Evolutionary conservation across 768 basidiomycete species (phyloP).

Genomic region (Boletus sp.): DNA sequence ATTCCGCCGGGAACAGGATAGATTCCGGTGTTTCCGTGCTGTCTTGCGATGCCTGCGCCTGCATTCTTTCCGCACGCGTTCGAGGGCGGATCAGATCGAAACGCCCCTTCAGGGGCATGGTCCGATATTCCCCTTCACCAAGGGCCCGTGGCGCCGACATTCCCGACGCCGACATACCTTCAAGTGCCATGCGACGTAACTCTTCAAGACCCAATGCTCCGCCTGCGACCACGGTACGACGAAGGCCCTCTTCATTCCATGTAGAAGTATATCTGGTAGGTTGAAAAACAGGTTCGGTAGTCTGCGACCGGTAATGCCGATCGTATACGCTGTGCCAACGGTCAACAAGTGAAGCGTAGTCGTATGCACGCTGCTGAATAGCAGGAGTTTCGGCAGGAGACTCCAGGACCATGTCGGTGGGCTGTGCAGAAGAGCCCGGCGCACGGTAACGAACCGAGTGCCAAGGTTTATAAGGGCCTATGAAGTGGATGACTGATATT

Average conservation of each 20-base stretch:
- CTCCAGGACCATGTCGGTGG: conserved; percentile 31
- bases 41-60: not conserved
- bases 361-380: conserved; percentile 50
- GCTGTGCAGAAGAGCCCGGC: conserved; percentile 43
- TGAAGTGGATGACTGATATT: conserved; percentile 89
- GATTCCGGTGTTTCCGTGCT: conserved; percentile 17
- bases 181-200: conserved; percentile 33
- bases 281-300: conserved; percentile 40
- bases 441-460: conserved; percentile 65
- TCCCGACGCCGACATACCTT: conserved; percentile 24
- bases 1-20: conserved; percentile 5
- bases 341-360: conserved; percentile 79
- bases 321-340: conserved; percentile 93
- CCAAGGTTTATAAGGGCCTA: conserved; percentile 97
- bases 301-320: conserved; percentile 69
- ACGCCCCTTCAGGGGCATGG: conserved; percentile 83
- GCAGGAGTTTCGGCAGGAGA: conserved; percentile 10
- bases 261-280: conserved; percentile 66
- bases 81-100: conserved; percentile 73
- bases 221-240: not conserved
- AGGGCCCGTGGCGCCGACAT: conserved; percentile 7
- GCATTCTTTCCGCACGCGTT: conserved; percentile 22
- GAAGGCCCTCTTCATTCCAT: conserved; percentile 55
- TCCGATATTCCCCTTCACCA: conserved; percentile 72
- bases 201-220: conserved; percentile 41